Percentiles rank a stretch among this genome's conserved stretches.
Evolutionary conservation across 1,284 basidiomycete genomes (phyloP).

Genomic region (Ustilago trichophora): DNA sequence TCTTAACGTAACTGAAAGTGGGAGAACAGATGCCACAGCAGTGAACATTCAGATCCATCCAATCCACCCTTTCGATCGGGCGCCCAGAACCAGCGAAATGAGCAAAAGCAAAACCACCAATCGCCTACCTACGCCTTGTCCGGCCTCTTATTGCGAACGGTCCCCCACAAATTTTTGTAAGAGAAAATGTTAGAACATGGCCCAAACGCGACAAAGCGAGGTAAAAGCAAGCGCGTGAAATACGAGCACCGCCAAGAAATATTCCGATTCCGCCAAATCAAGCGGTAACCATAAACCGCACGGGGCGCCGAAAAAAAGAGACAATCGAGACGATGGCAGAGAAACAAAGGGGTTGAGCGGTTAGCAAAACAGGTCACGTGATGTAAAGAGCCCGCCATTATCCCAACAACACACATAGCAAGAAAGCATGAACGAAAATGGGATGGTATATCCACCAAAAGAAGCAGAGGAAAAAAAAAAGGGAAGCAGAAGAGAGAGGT

Average conservation of each 20-base stretch:
- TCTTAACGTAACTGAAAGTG: background rate
- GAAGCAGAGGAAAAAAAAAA: too few relatives aligned
- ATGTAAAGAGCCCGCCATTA: conserved; percentile 4
- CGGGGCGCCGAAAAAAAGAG: too few relatives aligned
- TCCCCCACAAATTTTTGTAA: background rate
- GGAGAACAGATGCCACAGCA: too few relatives aligned
- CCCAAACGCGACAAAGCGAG: background rate
- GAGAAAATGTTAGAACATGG: background rate
- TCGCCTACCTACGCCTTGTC: conserved; percentile 13
- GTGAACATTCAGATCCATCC: conserved; percentile 29
- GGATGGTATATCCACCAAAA: too few relatives aligned
- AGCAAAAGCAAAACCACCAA: conserved; percentile 31
- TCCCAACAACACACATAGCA: background rate
- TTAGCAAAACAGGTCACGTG: conserved; percentile 32
- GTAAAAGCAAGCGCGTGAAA: too few relatives aligned
- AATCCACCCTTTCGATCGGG: conserved; percentile 42
- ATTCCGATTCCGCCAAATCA: too few relatives aligned
- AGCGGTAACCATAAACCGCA: too few relatives aligned
- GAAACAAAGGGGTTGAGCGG: too few relatives aligned
- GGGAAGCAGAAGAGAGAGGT: background rate
- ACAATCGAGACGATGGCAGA: too few relatives aligned
- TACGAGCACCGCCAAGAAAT: too few relatives aligned
- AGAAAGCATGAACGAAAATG: background rate
- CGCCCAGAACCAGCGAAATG: conserved; percentile 45
- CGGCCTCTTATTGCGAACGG: conserved; percentile 38